Conservation (phyloP, 495 filamentous ascomycete genomes). For the Penicillium daleae region DNA sequence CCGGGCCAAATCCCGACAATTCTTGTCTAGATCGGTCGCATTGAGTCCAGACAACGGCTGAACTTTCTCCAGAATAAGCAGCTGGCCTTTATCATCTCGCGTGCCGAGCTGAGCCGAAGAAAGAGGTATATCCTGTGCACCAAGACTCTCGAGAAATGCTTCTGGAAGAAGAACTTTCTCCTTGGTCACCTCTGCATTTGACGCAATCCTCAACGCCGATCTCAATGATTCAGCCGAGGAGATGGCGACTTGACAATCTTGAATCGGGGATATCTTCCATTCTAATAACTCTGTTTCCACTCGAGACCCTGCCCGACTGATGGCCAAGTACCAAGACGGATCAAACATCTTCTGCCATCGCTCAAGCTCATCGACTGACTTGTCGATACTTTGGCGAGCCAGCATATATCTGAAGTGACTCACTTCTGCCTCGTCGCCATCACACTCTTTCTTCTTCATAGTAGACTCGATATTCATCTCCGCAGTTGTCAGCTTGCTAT, state of each 20-base stretch:
- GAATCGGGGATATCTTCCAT: background rate
- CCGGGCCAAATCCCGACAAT: background rate
- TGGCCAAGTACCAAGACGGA: background rate
- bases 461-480: background rate
- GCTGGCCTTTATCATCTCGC: background rate
- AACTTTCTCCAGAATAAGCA: background rate
- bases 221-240: background rate
- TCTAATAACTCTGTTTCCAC: background rate
- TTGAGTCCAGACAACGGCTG: background rate
- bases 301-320: background rate
- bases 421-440: background rate
- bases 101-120: background rate
- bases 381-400: background rate
- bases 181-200: background rate
- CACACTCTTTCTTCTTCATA: background rate
- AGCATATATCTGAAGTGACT: background rate
- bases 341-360: conserved; percentile 4
- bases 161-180: background rate
- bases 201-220: background rate
- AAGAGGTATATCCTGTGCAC: background rate
- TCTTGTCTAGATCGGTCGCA: background rate
- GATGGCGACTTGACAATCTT: background rate
- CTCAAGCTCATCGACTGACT: background rate
- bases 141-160: background rate
- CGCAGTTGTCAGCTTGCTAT: background rate